These are phyloP conservation scores for Skeletonema costatum DNA, from an alignment of 108 stramenopile species.

Conservation along the genomic window DNA sequence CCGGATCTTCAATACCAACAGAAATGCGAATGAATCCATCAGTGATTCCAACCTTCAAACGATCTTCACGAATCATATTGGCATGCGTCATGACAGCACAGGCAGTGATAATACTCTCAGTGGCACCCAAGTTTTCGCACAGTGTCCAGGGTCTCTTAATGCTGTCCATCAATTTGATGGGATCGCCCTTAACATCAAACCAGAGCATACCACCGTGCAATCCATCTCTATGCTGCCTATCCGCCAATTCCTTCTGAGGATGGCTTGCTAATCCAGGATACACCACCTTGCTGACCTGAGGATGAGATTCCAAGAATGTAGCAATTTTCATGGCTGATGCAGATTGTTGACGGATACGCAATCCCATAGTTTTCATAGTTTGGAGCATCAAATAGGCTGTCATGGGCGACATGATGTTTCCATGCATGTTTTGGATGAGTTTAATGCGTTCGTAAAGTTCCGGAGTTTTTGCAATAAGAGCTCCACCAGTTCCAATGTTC, in stretches of 20 bases:
- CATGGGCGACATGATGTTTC: constrained; percentile 86
- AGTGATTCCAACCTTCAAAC: constrained; percentile 83
- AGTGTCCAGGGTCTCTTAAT: constrained; percentile 83
- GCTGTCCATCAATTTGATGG: constrained; percentile 78
- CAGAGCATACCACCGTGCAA: constrained; percentile 88
- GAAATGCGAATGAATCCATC: constrained; percentile 88
- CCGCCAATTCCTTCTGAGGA: constrained; percentile 84
- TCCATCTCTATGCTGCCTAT: constrained; percentile 70
- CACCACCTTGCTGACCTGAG: constrained; percentile 68
- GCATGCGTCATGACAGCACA: constrained; percentile 90
- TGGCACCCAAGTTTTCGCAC: constrained; percentile 84
- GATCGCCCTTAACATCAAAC: constrained; percentile 84
- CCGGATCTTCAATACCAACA: constrained; percentile 78
- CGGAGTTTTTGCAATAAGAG: constrained; percentile 64
- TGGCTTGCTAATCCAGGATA: constrained; percentile 82
- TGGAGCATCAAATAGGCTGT: constrained; percentile 83
- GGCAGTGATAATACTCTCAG: constrained; percentile 81
- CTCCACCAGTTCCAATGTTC: constrained; percentile 83
- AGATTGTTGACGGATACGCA: constrained; percentile 74
- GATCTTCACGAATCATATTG: constrained; percentile 74
- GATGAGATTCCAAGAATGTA: constrained; percentile 80
- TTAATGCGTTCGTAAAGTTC: constrained; percentile 75
- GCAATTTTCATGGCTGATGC: constrained; percentile 76
- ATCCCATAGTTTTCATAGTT: constrained; percentile 82
- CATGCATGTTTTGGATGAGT: constrained; percentile 81